Evolutionary conservation across 805 yeast genomes (phyloP).

Genomic region (Barnettozyma siamensis): DNA sequence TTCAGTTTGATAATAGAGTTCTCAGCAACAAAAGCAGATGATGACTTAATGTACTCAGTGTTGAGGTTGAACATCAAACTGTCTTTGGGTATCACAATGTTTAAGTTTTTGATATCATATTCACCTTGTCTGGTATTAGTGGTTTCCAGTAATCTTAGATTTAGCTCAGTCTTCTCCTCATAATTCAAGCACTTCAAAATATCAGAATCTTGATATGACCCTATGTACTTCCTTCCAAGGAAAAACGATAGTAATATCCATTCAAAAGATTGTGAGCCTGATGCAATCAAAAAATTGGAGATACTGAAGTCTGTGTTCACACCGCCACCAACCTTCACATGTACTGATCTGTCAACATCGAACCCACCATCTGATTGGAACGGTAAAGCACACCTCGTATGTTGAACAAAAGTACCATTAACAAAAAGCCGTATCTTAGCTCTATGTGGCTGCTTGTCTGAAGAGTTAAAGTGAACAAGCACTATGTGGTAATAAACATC

Average conservation of each 20-base stretch:
- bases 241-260: constrained; percentile 47
- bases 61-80: constrained; percentile 17
- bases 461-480: constrained; percentile 12
- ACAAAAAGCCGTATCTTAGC: constrained; percentile 17
- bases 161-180: constrained; percentile 31
- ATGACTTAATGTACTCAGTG: constrained; percentile 4
- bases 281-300: constrained; percentile 35
- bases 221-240: constrained; percentile 47
- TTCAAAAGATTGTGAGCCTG: constrained; percentile 34
- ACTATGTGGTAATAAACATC: constrained; percentile 18
- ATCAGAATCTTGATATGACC: constrained; percentile 34
- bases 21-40: background rate
- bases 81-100: constrained; percentile 15
- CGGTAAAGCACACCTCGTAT: constrained; percentile 18
- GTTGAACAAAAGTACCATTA: constrained; percentile 17
- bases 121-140: constrained; percentile 20
- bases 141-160: constrained; percentile 30
- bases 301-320: constrained; percentile 11
- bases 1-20: background rate
- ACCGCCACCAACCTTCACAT: constrained; percentile 11
- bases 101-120: constrained; percentile 14
- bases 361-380: constrained; percentile 6
- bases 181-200: constrained; percentile 36
- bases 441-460: constrained; percentile 7
- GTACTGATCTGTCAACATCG: background rate